A percentile compares a stretch with the other conserved stretches of the same genome.
These are phyloP conservation scores for Zasmidium cellare DNA, from an alignment of 2,329 filamentous ascomycete genomes.

Conservation along the genomic window DNA sequence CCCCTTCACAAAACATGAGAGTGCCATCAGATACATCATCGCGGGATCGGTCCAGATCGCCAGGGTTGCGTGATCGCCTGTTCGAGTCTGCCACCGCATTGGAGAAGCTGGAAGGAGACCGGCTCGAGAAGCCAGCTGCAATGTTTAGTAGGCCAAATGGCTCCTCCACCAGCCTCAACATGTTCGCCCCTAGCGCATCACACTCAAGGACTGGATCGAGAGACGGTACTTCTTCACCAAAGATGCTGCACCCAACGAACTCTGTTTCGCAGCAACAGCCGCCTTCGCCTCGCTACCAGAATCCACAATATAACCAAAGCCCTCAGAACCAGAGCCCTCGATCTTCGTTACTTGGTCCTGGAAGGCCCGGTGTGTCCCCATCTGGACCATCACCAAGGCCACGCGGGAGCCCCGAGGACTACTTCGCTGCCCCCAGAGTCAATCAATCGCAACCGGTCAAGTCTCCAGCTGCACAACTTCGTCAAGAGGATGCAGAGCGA, in stretches of 20 bases:
- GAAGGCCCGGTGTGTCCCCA: conserved; percentile 10
- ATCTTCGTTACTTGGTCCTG: conserved; percentile 14
- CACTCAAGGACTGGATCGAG: conserved; percentile 21
- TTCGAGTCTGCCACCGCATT: conserved; percentile 5
- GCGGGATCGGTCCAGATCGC: conserved; percentile 18
- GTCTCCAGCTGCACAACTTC: conserved; percentile 21
- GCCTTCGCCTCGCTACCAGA: conserved; percentile 11
- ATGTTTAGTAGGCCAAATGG: conserved; percentile 18
- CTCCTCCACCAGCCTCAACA: conserved; percentile 19
- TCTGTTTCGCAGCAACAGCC: conserved; percentile 9
- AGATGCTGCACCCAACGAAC: conserved; percentile 4
- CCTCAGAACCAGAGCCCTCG: conserved; percentile 16
- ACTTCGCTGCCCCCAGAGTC: conserved; percentile 16
- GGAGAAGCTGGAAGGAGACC: background rate
- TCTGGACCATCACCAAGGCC: conserved; percentile 18
- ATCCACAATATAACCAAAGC: conserved; percentile 8
- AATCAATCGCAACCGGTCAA: conserved; percentile 8
- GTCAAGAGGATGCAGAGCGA: conserved; percentile 21
- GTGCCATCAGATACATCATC: conserved; percentile 8
- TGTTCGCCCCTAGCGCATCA: conserved; percentile 6
- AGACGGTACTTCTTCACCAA: conserved; percentile 14
- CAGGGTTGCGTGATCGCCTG: conserved; percentile 15
- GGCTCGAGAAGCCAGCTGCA: background rate
- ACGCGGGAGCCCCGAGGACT: conserved; percentile 20
- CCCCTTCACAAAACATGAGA: conserved; percentile 7